phyloP scores from a whole-genome alignment of 495 filamentous ascomycete species.

The Chaetomium fimeti region DNA sequence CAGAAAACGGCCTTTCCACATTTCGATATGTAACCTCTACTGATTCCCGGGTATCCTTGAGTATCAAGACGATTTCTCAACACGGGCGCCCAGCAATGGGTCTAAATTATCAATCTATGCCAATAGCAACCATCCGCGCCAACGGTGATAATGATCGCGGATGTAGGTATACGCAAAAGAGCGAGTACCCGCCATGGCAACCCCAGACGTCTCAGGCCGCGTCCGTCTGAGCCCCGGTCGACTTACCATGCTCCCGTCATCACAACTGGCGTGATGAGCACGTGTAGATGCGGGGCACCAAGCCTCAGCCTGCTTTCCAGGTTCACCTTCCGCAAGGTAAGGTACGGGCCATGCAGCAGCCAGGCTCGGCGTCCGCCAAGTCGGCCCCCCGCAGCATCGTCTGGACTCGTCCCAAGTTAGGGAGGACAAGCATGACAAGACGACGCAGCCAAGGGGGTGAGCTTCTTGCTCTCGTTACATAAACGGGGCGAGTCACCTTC shows the following conservation, averaged over 20 bases:
- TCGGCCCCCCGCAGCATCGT: slow-evolving; percentile 25
- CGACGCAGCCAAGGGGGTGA: neutral
- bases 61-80: slow-evolving; percentile 49
- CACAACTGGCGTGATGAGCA: neutral
- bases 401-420: neutral
- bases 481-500: neutral
- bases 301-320: neutral
- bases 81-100: slow-evolving; percentile 52
- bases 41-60: slow-evolving; percentile 50
- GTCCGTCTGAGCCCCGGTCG: neutral
- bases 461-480: neutral
- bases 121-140: slow-evolving; percentile 45
- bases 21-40: slow-evolving; percentile 48
- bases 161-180: slow-evolving; percentile 40
- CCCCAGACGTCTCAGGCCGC: neutral
- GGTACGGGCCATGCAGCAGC: slow-evolving; percentile 8
- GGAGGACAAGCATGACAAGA: neutral
- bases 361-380: slow-evolving; percentile 22
- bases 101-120: slow-evolving; percentile 41
- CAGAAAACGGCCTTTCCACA: neutral
- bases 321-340: slow-evolving; percentile 2
- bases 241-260: neutral
- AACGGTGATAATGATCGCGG: slow-evolving; percentile 37
- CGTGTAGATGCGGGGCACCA: slow-evolving; percentile 4
- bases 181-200: slow-evolving; percentile 27